A percentile compares a stretch with the other conserved stretches of the same genome.
Evolutionary conservation across 129 eudicot genomes (phyloP).

Genomic region (Chrysanthemum seticuspe): DNA sequence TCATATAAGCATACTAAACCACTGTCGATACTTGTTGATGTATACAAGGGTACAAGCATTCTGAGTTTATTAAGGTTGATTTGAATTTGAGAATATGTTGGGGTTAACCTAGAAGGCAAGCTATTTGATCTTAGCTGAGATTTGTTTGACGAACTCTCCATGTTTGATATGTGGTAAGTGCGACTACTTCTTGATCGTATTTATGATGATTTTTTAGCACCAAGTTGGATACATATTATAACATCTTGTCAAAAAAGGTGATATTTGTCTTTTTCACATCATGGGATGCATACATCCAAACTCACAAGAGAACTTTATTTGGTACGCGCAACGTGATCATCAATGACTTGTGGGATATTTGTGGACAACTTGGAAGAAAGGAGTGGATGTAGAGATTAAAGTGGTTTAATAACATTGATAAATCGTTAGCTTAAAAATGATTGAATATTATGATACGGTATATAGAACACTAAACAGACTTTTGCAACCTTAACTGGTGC

Average conservation of each 20-base stretch:
- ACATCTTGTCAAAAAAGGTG: neutral
- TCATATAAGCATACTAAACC: constrained; percentile 12
- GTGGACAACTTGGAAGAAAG: too few relatives aligned
- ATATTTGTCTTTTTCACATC: constrained; percentile 18
- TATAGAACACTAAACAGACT: too few relatives aligned
- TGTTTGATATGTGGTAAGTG: constrained; percentile 7
- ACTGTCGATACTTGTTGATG: constrained; percentile 14
- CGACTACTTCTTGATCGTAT: constrained; percentile 12
- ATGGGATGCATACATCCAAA: neutral
- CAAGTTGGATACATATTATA: neutral
- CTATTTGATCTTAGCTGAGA: constrained; percentile 28
- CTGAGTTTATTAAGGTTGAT: constrained; percentile 12
- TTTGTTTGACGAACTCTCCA: constrained; percentile 13
- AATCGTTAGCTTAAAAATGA: too few relatives aligned
- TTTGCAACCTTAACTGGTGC: too few relatives aligned
- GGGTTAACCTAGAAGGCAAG: constrained; percentile 21
- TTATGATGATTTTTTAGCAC: constrained; percentile 12
- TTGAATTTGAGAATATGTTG: constrained; percentile 17
- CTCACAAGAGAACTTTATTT: neutral
- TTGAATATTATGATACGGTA: too few relatives aligned
- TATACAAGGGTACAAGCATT: constrained; percentile 8
- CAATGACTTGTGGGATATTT: too few relatives aligned
- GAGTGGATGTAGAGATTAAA: too few relatives aligned
- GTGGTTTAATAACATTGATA: too few relatives aligned
- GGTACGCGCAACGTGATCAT: too few relatives aligned